Conservation (phyloP, 257 asterid genomes). For the Solanum ossicruentum region DNA sequence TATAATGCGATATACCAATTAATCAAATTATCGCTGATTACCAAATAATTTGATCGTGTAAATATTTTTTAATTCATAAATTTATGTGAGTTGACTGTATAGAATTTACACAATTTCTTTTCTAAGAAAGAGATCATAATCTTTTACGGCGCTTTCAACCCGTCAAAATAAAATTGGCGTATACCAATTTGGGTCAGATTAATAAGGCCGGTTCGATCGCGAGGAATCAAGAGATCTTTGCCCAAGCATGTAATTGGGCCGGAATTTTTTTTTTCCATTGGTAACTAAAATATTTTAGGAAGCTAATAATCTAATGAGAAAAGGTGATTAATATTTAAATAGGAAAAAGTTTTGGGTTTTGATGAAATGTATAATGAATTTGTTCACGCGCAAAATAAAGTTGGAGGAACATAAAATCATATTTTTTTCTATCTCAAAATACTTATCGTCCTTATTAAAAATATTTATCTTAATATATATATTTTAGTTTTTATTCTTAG, state of each 20-base stretch:
- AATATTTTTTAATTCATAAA: neutral
- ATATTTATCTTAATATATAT: neutral
- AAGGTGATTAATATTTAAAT: neutral
- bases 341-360: neutral
- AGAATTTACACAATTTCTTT: too few relatives aligned
- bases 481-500: neutral
- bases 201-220: too few relatives aligned
- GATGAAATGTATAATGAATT: constrained; percentile 14
- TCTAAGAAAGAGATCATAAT: too few relatives aligned
- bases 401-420: neutral
- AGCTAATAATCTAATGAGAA: neutral
- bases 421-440: neutral
- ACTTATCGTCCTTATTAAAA: neutral
- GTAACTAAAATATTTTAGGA: constrained; percentile 5
- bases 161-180: too few relatives aligned
- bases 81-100: neutral
- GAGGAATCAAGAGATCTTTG: too few relatives aligned
- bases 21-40: too few relatives aligned
- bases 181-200: too few relatives aligned
- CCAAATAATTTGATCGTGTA: neutral
- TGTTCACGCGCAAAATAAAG: constrained; percentile 37
- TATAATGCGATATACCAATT: neutral
- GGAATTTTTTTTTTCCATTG: constrained; percentile 4
- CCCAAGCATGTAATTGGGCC: constrained; percentile 24
- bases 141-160: too few relatives aligned